Evolutionary conservation across 202 grass and related monocot genomes (phyloP), one percentile per base, ranked within the genome.

Genomic region (Carex arenaria): DNA sequence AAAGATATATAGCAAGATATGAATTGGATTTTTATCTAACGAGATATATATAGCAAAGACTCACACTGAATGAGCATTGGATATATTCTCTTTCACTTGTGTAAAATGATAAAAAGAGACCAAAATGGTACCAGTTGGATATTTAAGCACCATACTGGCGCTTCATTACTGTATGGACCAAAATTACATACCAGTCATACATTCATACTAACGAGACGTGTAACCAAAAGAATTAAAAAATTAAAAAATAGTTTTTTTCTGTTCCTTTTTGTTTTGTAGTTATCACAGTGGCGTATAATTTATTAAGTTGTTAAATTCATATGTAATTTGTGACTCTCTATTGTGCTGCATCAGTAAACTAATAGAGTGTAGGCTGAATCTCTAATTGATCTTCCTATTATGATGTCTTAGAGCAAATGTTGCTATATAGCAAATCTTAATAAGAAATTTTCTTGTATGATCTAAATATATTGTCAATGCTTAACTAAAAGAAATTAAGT

Each of bases 341-440:
- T 53, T 67, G 79, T 53, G 8, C 14, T 5, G 7, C 40, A 82
- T 82, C 61, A 31, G 38, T 36, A 81, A 43, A 47, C 61, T 52
- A 19, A 65, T 67, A 18, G 17, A 22, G 36, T 82, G 40, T 82
- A 67, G 36, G 7, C 38, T 65, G n/a, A 17, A 34, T 82, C 11
- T 82, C 22, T 67, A 82, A 10, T 76, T 76, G 2, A 31, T 34
- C 8, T 17, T 23, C 49, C 26, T 54, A 95, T 98, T 34, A 34
- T 34, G 1, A 34, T 34, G 32, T 3, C 32, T 26, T 26, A 1
- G 26, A 26, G 26, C 26, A 26, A 26, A 34, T 34, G 26, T 26
- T 26, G 26, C 26, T 26, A 26, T 26, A 26, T 26, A 36, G 38
- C 34, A 40, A 40, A 40, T 40, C 38, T 40, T 40, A 40, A 40